Conservation (phyloP, 1,139 yeast species). For the Debaryomyces singareniensis region DNA sequence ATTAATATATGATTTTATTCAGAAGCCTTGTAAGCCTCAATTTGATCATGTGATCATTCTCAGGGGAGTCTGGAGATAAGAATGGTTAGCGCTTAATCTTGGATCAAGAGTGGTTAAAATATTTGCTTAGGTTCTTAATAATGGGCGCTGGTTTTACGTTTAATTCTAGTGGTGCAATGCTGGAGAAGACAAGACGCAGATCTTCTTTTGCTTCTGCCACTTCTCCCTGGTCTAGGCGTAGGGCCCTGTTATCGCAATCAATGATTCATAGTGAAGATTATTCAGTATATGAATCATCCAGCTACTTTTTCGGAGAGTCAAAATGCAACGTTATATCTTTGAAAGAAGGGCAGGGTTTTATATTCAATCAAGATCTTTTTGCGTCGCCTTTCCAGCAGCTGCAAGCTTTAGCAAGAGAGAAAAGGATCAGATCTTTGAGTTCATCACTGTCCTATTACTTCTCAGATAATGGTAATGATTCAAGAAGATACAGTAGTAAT, state of each 20-base stretch:
- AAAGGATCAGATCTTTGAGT: constrained; percentile 9
- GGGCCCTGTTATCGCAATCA: constrained; percentile 52
- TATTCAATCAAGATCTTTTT: constrained; percentile 69
- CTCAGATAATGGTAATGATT: neutral
- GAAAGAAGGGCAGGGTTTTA: constrained; percentile 65
- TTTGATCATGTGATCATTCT: no score
- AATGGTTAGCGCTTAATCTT: no score
- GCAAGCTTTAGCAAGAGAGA: constrained; percentile 37
- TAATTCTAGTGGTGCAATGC: neutral
- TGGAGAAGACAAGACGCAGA: constrained; percentile 16
- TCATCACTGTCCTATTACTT: neutral
- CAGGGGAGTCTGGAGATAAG: no score
- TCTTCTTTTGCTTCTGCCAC: constrained; percentile 44
- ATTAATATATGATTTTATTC: no score
- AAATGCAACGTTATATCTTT: constrained; percentile 41
- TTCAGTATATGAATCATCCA: constrained; percentile 47
- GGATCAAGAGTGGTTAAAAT: no score
- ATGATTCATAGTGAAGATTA: constrained; percentile 61
- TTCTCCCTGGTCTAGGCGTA: constrained; percentile 53
- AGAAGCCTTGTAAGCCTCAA: no score
- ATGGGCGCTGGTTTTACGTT: no score
- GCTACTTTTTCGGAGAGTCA: constrained; percentile 23
- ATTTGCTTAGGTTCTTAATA: no score
- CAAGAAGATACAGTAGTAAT: neutral
- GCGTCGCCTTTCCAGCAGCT: constrained; percentile 62